Base-by-base conservation (phyloP, 371 early-diverging fungal genomes). In the Circinella minor region DNA sequence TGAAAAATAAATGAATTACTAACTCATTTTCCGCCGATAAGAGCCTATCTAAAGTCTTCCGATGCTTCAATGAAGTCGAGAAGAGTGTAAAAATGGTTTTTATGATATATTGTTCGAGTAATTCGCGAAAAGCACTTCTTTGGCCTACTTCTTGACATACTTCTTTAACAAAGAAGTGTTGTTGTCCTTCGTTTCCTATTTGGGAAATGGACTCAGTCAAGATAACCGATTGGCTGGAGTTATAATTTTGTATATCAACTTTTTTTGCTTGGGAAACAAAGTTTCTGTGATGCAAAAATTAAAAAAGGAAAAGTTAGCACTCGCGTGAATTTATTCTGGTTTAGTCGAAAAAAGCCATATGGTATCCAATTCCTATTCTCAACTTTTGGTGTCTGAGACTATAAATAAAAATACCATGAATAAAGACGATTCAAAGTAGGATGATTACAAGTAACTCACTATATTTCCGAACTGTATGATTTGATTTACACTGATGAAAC, bases 11-110 rank as follows among this genome's bases (percentile, higher is more conserved):
- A 39, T 14, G 63, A 70, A 65, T 47, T 64, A 65, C 10, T 36
- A 48, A 34, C 59, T 20, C 34, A 47, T 70, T 65, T 71, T 37
- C 66, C 71, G 70, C 70, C 54, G 70, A 70, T 70, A 70, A 70
- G 65, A 39, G 43, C 59, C 48, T 63, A 51, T 63, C 63, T 46
- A 55, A 48, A 5, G 55, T 27, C 18, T 55, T 20, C 62, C 34
- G 27, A 34, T 34, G 57, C 27, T 57, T 5, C 14, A 27, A 17
- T 8, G 11, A 18, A 7, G 34, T n/a, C n/a, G n/a, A 13, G 0
- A 39, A 61, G 39, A 3, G 0, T 38, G 39, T 11, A 61, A 61
- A 38, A 61, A 61, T 39, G 57, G 57, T 3, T 4, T 15, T 43
- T 61, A 4, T 43, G 38, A 39, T 6, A 11, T 61, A 38, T 61